phyloP scores from a whole-genome alignment of 768 basidiomycete species.

The Trichaptum fuscoviolaceum region DNA sequence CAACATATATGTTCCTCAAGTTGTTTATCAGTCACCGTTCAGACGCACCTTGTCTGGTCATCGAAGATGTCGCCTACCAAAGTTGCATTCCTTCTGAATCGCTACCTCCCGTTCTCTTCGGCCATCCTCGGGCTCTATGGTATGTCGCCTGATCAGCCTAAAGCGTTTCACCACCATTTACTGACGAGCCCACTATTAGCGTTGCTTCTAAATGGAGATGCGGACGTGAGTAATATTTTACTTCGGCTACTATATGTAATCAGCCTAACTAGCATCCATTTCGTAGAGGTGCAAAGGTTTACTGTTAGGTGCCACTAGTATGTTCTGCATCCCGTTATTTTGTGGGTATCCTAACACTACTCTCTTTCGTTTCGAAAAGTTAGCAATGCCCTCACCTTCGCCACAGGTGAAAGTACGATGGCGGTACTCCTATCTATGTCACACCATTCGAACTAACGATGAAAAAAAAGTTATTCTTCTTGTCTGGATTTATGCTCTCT shows the following conservation, averaged over 20 bases:
- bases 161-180: too few relatives aligned
- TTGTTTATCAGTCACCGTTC: background rate
- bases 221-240: background rate
- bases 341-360: background rate
- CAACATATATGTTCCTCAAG: background rate
- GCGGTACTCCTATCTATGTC: background rate
- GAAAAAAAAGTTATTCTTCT: background rate
- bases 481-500: background rate
- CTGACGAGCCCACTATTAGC: background rate
- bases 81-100: background rate
- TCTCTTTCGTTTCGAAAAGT: background rate
- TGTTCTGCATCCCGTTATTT: background rate
- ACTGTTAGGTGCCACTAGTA: background rate
- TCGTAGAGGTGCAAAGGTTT: background rate
- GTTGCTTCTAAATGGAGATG: background rate
- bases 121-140: background rate
- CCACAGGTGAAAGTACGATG: background rate
- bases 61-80: background rate
- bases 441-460: background rate
- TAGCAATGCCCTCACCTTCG: background rate
- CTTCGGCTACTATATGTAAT: background rate
- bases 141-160: background rate
- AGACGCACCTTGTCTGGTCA: background rate
- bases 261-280: background rate
- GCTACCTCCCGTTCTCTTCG: background rate